phyloP scores from a whole-genome alignment of 2,329 filamentous ascomycete species.

The Calycina herbarum region DNA sequence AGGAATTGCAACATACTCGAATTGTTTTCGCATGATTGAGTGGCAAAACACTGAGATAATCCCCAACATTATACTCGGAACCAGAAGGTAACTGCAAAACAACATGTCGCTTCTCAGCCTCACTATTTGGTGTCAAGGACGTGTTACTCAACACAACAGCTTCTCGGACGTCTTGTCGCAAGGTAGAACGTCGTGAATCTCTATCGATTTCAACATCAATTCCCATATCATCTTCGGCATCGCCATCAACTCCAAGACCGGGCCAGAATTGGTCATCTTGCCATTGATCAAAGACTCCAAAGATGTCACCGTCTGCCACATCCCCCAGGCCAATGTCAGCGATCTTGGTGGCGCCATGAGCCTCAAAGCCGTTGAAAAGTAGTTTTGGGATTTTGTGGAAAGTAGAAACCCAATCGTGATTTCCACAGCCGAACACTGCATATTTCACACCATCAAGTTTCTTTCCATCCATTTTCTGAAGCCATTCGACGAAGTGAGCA shows the following conservation, averaged over 20 bases:
- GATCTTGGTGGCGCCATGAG: conserved; percentile 18
- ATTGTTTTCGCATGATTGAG: conserved; percentile 22
- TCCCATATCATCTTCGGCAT: conserved; percentile 22
- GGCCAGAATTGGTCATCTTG: conserved; percentile 58
- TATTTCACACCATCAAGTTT: conserved; percentile 59
- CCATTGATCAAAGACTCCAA: conserved; percentile 68
- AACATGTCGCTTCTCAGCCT: conserved; percentile 62
- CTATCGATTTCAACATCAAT: conserved; percentile 30
- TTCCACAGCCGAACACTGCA: conserved; percentile 70
- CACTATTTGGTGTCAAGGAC: conserved; percentile 50
- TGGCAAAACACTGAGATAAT: conserved; percentile 27
- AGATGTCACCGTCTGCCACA: conserved; percentile 54
- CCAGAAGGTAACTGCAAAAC: conserved; percentile 39
- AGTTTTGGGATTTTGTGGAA: conserved; percentile 68
- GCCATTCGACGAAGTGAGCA: conserved; percentile 65
- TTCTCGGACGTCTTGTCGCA: conserved; percentile 64
- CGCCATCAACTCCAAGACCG: conserved; percentile 22
- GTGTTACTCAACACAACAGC: conserved; percentile 57
- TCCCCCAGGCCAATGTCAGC: conserved; percentile 22
- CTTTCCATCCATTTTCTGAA: conserved; percentile 45
- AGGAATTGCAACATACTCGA: not conserved
- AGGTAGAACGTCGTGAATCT: conserved; percentile 29
- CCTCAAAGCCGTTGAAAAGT: conserved; percentile 46
- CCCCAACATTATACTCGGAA: conserved; percentile 24
- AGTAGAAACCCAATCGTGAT: conserved; percentile 59